Evolutionary conservation across 345 rosid species (phyloP).

Genomic region (Salix suchowensis): DNA sequence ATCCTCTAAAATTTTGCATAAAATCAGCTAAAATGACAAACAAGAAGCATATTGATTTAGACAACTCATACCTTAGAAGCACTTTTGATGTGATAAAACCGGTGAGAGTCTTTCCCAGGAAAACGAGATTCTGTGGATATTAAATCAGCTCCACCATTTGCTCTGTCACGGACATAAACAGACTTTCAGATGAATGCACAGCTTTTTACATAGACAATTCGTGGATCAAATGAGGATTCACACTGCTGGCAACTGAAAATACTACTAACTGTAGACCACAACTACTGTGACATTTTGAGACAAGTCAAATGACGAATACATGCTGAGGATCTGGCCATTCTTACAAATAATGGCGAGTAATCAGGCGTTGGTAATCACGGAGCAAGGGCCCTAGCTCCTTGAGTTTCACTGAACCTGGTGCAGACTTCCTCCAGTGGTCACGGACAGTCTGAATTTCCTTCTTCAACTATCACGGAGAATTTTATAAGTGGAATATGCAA

Average conservation of each 20-base stretch:
- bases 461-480: slow-evolving; percentile 21
- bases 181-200: background rate
- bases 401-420: slow-evolving; percentile 48
- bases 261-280: background rate
- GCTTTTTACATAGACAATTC: background rate
- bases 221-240: background rate
- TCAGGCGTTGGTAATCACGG: slow-evolving; percentile 79
- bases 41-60: background rate
- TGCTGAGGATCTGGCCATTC: slow-evolving; percentile 20
- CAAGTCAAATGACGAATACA: background rate
- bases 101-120: slow-evolving; percentile 39
- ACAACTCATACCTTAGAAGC: slow-evolving; percentile 63
- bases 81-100: slow-evolving; percentile 69
- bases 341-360: slow-evolving; percentile 53
- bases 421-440: slow-evolving; percentile 67
- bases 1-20: background rate
- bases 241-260: background rate
- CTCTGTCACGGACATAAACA: slow-evolving; percentile 35
- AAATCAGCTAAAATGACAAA: background rate
- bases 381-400: slow-evolving; percentile 83
- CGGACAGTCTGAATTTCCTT: slow-evolving; percentile 62
- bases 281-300: background rate
- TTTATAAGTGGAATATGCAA: slow-evolving; percentile 14
- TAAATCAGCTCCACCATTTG: slow-evolving; percentile 37
- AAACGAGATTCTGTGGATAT: slow-evolving; percentile 34